Conservation (phyloP, 768 basidiomycete species). For the Collybiopsis confluens region DNA sequence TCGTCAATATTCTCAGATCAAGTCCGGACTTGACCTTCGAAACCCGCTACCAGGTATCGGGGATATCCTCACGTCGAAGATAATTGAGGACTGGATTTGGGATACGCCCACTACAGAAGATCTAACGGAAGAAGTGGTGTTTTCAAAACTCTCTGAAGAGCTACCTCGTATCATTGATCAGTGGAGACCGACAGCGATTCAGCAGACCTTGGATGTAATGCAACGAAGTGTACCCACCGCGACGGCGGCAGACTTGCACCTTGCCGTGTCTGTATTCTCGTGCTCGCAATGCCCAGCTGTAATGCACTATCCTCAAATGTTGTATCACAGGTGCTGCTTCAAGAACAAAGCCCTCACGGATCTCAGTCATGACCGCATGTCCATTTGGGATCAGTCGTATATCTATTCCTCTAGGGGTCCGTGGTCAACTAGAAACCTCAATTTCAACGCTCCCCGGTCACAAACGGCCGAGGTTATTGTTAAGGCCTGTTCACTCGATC, state of each 20-base stretch:
- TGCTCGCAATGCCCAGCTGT: background rate
- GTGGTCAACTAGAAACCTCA: background rate
- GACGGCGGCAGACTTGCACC: background rate
- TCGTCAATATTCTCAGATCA: background rate
- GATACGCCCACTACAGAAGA: background rate
- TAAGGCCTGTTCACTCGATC: background rate
- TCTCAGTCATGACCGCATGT: background rate
- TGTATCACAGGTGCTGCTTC: background rate
- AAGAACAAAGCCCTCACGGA: background rate
- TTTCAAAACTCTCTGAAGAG: background rate
- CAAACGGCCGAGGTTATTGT: background rate
- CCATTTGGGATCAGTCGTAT: background rate
- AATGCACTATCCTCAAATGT: constrained; percentile 2
- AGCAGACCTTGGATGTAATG: background rate
- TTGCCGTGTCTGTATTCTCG: background rate
- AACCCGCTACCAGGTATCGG: background rate
- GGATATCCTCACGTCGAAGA: background rate
- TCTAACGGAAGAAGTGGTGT: background rate
- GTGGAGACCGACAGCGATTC: background rate
- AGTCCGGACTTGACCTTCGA: background rate
- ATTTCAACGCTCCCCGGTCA: background rate
- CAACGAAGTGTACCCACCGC: background rate
- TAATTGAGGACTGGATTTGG: background rate
- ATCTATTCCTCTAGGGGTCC: background rate
- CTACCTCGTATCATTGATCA: background rate